These are phyloP conservation scores for Hymenoscyphus fructigenus DNA, from an alignment of 2,329 filamentous ascomycete species.

Conservation along the genomic window DNA sequence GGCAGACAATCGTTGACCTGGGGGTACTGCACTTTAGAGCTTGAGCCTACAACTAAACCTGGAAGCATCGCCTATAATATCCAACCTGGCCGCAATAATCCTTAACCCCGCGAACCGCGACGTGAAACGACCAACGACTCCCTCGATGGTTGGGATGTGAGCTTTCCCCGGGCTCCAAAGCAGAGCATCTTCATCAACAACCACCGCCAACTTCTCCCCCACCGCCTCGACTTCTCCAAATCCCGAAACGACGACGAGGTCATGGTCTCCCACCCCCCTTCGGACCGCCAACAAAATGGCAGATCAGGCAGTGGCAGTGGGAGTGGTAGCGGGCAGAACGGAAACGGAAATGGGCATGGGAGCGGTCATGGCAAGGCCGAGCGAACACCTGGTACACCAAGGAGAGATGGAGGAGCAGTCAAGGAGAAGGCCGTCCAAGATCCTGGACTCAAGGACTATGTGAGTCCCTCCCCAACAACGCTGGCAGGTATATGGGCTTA, in stretches of 20 bases:
- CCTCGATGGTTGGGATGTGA: slow-evolving; percentile 36
- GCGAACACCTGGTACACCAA: slow-evolving; percentile 52
- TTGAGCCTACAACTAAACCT: slow-evolving; percentile 29
- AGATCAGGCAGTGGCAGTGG: slow-evolving; percentile 28
- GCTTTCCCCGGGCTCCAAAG: slow-evolving; percentile 28
- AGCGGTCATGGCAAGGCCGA: slow-evolving; percentile 37
- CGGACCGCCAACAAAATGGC: slow-evolving; percentile 41
- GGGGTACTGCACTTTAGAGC: slow-evolving; percentile 14
- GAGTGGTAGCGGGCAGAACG: neutral
- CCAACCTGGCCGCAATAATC: slow-evolving; percentile 15
- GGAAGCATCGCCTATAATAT: slow-evolving; percentile 29
- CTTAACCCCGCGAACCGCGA: slow-evolving; percentile 33
- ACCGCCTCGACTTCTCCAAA: slow-evolving; percentile 4
- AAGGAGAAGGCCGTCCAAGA: slow-evolving; percentile 69
- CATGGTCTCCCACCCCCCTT: slow-evolving; percentile 37
- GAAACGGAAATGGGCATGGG: slow-evolving; percentile 6
- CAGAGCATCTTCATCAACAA: slow-evolving; percentile 32
- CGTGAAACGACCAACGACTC: slow-evolving; percentile 29
- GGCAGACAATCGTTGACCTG: slow-evolving; percentile 16
- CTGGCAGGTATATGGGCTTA: slow-evolving; percentile 23
- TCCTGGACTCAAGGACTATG: slow-evolving; percentile 76
- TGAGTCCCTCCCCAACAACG: slow-evolving; percentile 45
- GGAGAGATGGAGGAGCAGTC: slow-evolving; percentile 40
- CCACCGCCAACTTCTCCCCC: slow-evolving; percentile 26
- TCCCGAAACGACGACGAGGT: slow-evolving; percentile 24